Conservation (phyloP, 2,329 filamentous ascomycete genomes). For the Penicillium sp. region DNA sequence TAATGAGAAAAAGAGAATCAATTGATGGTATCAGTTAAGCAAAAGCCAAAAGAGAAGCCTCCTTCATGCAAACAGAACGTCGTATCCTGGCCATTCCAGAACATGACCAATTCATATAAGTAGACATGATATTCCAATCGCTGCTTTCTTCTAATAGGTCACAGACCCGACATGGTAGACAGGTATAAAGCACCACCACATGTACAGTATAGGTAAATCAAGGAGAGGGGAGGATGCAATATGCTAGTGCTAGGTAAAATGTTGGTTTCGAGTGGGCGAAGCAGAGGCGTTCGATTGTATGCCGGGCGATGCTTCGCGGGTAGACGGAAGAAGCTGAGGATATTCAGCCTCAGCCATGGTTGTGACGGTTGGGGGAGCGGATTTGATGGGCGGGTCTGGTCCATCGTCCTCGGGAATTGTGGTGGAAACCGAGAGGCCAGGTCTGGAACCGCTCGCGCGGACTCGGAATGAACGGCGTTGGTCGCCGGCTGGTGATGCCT, state of each 20-base stretch:
- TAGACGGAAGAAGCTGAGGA: slow-evolving; percentile 15
- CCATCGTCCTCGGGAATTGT: slow-evolving; percentile 33
- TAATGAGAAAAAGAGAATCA: slow-evolving; percentile 11
- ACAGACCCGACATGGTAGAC: slow-evolving; percentile 8
- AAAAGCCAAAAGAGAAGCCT: slow-evolving; percentile 14
- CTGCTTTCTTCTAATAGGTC: background rate
- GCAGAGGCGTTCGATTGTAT: slow-evolving; percentile 22
- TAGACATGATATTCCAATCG: slow-evolving; percentile 10
- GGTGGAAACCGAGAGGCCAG: slow-evolving; percentile 32
- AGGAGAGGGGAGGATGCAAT: slow-evolving; percentile 14
- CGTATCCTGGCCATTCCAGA: slow-evolving; percentile 6
- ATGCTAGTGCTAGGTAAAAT: slow-evolving; percentile 14
- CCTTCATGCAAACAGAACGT: slow-evolving; percentile 20
- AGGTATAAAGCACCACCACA: slow-evolving; percentile 12
- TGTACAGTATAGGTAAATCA: slow-evolving; percentile 18
- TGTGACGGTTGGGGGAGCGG: slow-evolving; percentile 33
- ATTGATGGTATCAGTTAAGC: slow-evolving; percentile 27
- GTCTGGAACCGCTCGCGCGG: slow-evolving; percentile 34
- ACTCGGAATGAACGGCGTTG: slow-evolving; percentile 35
- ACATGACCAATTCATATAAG: slow-evolving; percentile 14
- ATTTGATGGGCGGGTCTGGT: slow-evolving; percentile 28
- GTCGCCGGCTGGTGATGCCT: slow-evolving; percentile 27
- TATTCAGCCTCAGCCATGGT: slow-evolving; percentile 30
- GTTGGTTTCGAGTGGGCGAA: slow-evolving; percentile 18
- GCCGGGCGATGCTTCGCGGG: slow-evolving; percentile 30